Base-by-base conservation (phyloP, 306 rosid genomes). In the Glycine latifolia region DNA sequence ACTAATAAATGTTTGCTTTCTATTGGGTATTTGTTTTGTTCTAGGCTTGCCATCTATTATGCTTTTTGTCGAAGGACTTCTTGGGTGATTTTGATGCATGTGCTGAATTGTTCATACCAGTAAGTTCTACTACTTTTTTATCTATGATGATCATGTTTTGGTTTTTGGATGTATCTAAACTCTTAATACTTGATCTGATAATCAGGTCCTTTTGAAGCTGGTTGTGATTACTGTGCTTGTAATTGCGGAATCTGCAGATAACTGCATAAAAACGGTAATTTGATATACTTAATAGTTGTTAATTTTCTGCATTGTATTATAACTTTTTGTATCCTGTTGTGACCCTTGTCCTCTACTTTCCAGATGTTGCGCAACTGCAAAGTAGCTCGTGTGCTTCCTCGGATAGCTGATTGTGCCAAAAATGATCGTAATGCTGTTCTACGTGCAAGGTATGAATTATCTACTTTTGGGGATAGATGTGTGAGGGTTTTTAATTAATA, bases 161-260 rank as follows among this genome's bases (percentile, higher is more conserved):
- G 73, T 58, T 73, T 63, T 76, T 75, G 49, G 73, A 63, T 73
- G 16, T 83, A 72, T 66, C 76, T 47, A 26, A 52, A 53, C 74
- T 85, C 79, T 78, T 79, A 71, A 79, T 77, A 58, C 81, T 43
- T 82, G 70, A 70, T 62, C 73, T 85, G 82, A 80, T 84, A 52
- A 92, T 75, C 99, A 96, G 99, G 97, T 89, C 76, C 95, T 96
- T 89, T 90, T 96, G 94, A 96, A 96, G 98, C 89, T 96, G 85
- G 99, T 96, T 83, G 98, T 96, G 88, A 96, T 96, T 78, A 96
- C 99, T 81, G 99, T 96, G 79, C 99, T 96, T 86, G 99, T 96
- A 87, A 96, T 96, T 89, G 94, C 94, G 66, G 99, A 96, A 88
- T 96, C 98, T 80, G 95, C 99, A 14, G 99, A 96, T 86, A 92